Evolutionary conservation across 2,329 filamentous ascomycete species (phyloP).

Genomic region (Aspergillus calidoustus): DNA sequence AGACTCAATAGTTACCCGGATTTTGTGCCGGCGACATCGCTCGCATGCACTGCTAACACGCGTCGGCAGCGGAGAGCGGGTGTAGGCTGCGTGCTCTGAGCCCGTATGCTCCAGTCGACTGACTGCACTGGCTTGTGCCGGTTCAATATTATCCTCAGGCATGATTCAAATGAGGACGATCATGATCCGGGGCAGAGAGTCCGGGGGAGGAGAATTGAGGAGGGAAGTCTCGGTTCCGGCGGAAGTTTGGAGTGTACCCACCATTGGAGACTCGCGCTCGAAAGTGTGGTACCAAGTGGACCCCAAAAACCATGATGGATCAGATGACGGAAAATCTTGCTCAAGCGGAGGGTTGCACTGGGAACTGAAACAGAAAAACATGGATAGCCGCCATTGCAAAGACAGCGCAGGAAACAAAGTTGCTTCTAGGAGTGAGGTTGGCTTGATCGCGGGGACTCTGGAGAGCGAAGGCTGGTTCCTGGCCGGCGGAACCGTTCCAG

Average conservation of each 20-base stretch:
- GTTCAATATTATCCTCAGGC: background rate
- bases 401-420: no score
- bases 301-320: no score
- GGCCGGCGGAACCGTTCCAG: no score
- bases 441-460: no score
- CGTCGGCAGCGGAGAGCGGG: slow-evolving; percentile 24
- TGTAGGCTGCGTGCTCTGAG: background rate
- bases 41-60: slow-evolving; percentile 37
- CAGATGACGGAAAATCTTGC: no score
- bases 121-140: background rate
- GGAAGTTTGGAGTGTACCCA: background rate
- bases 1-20: slow-evolving; percentile 25
- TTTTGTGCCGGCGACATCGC: slow-evolving; percentile 38
- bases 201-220: background rate
- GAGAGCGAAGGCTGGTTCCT: no score
- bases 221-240: background rate
- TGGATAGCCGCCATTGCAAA: no score
- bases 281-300: no score
- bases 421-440: no score
- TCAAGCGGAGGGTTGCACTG: no score
- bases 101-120: background rate
- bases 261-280: background rate
- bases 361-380: no score
- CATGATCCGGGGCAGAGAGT: background rate
- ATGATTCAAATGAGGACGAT: background rate